Evolutionary conservation across 257 asterid species (phyloP).

Genomic region (Capsicum baccatum): DNA sequence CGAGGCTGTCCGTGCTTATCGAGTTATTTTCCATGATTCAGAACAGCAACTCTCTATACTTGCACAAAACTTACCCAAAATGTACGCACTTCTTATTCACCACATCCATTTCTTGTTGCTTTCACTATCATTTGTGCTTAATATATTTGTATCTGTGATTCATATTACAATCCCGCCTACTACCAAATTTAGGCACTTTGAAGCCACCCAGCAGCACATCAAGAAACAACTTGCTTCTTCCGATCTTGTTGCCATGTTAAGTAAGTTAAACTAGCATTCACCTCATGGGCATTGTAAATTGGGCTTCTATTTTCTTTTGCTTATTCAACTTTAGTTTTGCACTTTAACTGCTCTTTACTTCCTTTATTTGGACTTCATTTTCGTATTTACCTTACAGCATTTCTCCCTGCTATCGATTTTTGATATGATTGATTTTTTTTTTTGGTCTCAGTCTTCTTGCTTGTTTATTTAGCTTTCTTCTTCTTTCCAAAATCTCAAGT

Average conservation of each 20-base stretch:
- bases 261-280: slow-evolving; percentile 58
- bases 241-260: slow-evolving; percentile 66
- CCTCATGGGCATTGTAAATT: slow-evolving; percentile 24
- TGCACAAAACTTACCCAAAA: slow-evolving; percentile 72
- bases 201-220: slow-evolving; percentile 69
- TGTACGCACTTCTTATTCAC: slow-evolving; percentile 47
- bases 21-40: slow-evolving; percentile 84
- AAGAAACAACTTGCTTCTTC: slow-evolving; percentile 60
- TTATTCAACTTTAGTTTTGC: slow-evolving; percentile 12
- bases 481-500: slow-evolving; percentile 3
- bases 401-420: not conserved
- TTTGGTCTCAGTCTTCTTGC: slow-evolving; percentile 16
- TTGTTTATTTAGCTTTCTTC: slow-evolving; percentile 26
- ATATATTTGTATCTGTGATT: slow-evolving; percentile 6
- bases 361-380: not conserved
- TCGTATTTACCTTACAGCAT: not conserved
- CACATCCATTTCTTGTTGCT: slow-evolving; percentile 23
- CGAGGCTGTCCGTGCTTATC: slow-evolving; percentile 95
- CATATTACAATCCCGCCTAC: not conserved
- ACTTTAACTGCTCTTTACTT: not conserved
- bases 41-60: slow-evolving; percentile 86
- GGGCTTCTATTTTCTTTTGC: not conserved
- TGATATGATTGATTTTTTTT: not conserved
- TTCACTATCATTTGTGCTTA: slow-evolving; percentile 9
- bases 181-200: slow-evolving; percentile 69